Conservation (phyloP, 1,284 basidiomycete species). For the Neolentinus lepideus region DNA sequence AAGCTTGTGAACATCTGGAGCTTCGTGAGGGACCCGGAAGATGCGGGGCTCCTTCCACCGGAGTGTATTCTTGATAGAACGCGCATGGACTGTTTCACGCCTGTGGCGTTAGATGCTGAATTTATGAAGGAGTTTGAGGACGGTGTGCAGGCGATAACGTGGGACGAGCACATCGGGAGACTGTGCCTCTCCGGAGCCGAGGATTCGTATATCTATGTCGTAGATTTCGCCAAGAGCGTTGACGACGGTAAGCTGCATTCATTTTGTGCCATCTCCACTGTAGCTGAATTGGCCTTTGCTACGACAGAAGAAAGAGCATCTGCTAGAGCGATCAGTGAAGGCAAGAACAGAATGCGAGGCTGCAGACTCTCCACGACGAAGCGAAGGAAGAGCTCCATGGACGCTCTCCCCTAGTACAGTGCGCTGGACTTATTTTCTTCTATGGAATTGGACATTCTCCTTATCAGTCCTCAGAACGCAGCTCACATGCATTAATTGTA, state of each 20-base stretch:
- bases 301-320: too few species aligned
- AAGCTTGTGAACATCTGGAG: conserved; percentile 27
- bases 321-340: too few species aligned
- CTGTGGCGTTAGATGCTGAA: not conserved
- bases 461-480: too few species aligned
- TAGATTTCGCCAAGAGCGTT: conserved; percentile 32
- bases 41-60: conserved; percentile 18
- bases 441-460: too few species aligned
- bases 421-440: too few species aligned
- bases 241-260: conserved; percentile 23
- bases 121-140: not conserved
- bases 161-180: conserved; percentile 38
- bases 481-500: too few species aligned
- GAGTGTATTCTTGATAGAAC: not conserved
- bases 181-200: conserved; percentile 26
- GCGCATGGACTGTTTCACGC: not conserved
- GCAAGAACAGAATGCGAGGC: too few species aligned
- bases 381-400: too few species aligned
- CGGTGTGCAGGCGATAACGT: conserved; percentile 22
- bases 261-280: too few species aligned
- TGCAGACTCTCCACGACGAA: too few species aligned
- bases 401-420: too few species aligned
- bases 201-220: conserved; percentile 22
- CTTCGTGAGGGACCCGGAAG: conserved; percentile 16
- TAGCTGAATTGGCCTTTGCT: too few species aligned